Percentiles rank a stretch among this genome's conserved stretches.
phyloP scores from a whole-genome alignment of 2,329 filamentous ascomycete genomes.

The Epichloe sibirici region DNA sequence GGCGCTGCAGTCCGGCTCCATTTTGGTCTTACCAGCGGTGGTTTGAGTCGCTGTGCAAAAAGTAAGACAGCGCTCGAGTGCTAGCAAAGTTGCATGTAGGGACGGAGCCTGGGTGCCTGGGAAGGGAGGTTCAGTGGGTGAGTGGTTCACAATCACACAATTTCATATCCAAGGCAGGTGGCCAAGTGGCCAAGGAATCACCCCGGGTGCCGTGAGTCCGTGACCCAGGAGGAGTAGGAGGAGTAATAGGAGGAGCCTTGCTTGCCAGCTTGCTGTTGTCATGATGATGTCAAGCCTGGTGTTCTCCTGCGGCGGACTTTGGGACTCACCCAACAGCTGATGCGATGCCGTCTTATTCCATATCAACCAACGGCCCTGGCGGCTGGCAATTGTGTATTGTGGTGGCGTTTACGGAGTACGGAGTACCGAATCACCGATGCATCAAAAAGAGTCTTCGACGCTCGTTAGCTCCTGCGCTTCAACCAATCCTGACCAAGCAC shows the following conservation, averaged over 20 bases:
- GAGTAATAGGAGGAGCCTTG: too few relatives aligned
- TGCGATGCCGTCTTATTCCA: not conserved
- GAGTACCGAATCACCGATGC: not conserved
- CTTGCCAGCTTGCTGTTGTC: too few relatives aligned
- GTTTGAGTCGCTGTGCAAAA: not conserved
- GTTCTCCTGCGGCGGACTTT: too few relatives aligned
- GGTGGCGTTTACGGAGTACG: constrained; percentile 1
- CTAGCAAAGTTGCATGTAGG: not conserved
- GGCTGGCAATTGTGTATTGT: not conserved
- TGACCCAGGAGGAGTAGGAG: not conserved
- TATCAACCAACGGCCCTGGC: not conserved
- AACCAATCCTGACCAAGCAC: constrained; percentile 1
- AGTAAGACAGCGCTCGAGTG: not conserved
- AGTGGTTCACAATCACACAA: too few relatives aligned
- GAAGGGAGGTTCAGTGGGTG: too few relatives aligned
- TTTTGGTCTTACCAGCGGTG: not conserved
- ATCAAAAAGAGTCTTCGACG: not conserved
- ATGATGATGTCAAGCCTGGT: too few relatives aligned
- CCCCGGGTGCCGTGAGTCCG: not conserved
- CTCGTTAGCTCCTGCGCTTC: not conserved
- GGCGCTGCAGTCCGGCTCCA: not conserved
- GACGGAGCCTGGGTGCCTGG: not conserved
- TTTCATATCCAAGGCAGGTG: not conserved
- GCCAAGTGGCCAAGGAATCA: not conserved
- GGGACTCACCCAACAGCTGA: not conserved